These are phyloP conservation scores for Pythium guiyangense DNA, from an alignment of 352 stramenopile species.

Conservation along the genomic window DNA sequence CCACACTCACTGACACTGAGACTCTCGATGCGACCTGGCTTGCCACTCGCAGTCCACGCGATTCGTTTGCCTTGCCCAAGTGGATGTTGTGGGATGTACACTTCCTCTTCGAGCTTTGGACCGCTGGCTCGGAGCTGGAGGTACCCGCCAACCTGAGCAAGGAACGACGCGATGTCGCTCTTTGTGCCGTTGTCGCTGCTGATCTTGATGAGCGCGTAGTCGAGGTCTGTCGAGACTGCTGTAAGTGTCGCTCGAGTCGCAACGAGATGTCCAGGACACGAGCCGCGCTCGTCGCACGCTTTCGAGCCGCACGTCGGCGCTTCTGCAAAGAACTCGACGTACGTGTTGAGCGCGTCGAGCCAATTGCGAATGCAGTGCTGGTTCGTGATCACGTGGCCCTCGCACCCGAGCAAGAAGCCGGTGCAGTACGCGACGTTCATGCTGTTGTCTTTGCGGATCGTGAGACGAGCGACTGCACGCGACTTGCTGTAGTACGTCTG, in stretches of 20 bases:
- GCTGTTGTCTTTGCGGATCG: slow-evolving; percentile 57
- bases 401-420: slow-evolving; percentile 66
- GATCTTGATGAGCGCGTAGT: slow-evolving; percentile 46
- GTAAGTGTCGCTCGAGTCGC: slow-evolving; percentile 32
- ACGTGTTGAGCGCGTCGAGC: slow-evolving; percentile 63
- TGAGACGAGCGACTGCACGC: slow-evolving; percentile 49
- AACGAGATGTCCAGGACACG: slow-evolving; percentile 36
- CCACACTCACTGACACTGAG: slow-evolving; percentile 38
- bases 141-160: slow-evolving; percentile 26
- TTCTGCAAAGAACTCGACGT: slow-evolving; percentile 66
- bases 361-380: slow-evolving; percentile 65
- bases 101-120: slow-evolving; percentile 24
- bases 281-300: slow-evolving; percentile 27
- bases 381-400: slow-evolving; percentile 77
- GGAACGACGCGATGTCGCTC: slow-evolving; percentile 28
- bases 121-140: slow-evolving; percentile 30
- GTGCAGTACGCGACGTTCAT: slow-evolving; percentile 66
- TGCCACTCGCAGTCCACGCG: slow-evolving; percentile 17
- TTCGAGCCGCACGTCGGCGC: slow-evolving; percentile 29
- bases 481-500: slow-evolving; percentile 41
- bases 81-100: slow-evolving; percentile 44
- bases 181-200: slow-evolving; percentile 21
- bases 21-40: slow-evolving; percentile 25
- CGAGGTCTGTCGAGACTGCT: slow-evolving; percentile 29
- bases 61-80: slow-evolving; percentile 34